Conservation (phyloP, 139 green algal genomes). For the Nannochloris sp. region DNA sequence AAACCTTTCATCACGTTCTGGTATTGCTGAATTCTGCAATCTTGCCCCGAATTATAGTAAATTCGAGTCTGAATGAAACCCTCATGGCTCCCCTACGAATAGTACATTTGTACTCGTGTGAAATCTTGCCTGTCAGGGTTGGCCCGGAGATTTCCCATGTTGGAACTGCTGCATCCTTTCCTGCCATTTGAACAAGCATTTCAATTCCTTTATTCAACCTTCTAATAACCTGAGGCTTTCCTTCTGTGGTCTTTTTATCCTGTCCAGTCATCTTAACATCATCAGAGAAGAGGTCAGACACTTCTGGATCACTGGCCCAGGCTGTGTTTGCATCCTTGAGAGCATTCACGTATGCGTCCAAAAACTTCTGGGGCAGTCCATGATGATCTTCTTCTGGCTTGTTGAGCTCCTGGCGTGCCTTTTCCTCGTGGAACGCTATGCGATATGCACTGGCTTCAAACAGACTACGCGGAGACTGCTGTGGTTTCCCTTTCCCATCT, state of each 20-base stretch:
- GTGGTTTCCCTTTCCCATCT: neutral
- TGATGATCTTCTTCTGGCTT: neutral
- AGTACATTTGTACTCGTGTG: conserved; percentile 1
- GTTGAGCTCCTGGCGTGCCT: neutral
- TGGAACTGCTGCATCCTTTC: conserved; percentile 13
- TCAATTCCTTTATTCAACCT: conserved; percentile 30
- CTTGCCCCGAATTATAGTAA: conserved; percentile 12
- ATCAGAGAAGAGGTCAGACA: conserved; percentile 21
- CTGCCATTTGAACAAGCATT: conserved; percentile 17
- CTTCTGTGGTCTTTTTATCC: conserved; percentile 25
- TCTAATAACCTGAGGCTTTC: conserved; percentile 20
- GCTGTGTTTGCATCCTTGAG: conserved; percentile 6
- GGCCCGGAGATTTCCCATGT: conserved; percentile 12
- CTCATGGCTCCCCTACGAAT: conserved; percentile 11
- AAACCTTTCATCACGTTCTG: neutral
- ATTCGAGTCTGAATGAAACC: conserved; percentile 15
- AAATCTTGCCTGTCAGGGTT: neutral
- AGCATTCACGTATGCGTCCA: conserved; percentile 17
- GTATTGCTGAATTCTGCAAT: conserved; percentile 15
- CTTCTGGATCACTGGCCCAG: conserved; percentile 15
- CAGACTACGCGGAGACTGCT: neutral
- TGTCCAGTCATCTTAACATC: conserved; percentile 22
- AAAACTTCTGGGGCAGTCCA: conserved; percentile 9
- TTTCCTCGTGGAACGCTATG: neutral
- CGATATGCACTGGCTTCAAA: conserved; percentile 9